Percentiles rank a stretch among this genome's conserved stretches.
These are phyloP conservation scores for Xylariaceae sp. DNA, from an alignment of 2,329 filamentous ascomycete genomes.

Conservation along the genomic window DNA sequence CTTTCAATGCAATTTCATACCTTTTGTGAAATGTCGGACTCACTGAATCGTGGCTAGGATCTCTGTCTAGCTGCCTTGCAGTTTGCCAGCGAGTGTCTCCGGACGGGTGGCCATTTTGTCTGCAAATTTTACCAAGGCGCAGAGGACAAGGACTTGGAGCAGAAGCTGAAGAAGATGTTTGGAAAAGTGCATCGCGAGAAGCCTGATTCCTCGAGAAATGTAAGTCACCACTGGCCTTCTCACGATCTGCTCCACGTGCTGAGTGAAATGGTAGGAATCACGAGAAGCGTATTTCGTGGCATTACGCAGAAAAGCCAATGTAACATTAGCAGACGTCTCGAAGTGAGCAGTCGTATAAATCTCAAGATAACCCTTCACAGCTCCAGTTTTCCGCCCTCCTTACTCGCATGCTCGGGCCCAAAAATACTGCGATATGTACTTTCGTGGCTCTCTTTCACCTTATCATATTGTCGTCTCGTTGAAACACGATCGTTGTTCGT, in stretches of 20 bases:
- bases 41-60: slow-evolving; percentile 50
- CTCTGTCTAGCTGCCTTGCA: slow-evolving; percentile 77
- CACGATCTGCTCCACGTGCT: background rate
- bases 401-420: too few relatives aligned
- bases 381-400: too few relatives aligned
- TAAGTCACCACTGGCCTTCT: slow-evolving; percentile 35
- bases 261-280: slow-evolving; percentile 54
- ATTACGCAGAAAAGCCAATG: slow-evolving; percentile 53
- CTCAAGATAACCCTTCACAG: background rate
- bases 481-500: too few relatives aligned
- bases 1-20: background rate
- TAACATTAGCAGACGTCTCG: slow-evolving; percentile 19
- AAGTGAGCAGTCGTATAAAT: slow-evolving; percentile 2
- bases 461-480: too few relatives aligned
- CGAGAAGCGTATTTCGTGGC: slow-evolving; percentile 84
- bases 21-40: background rate
- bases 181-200: slow-evolving; percentile 77
- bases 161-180: slow-evolving; percentile 68
- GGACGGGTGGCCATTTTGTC: slow-evolving; percentile 77
- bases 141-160: slow-evolving; percentile 77
- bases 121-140: slow-evolving; percentile 95
- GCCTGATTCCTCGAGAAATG: slow-evolving; percentile 80
- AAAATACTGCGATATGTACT: too few relatives aligned
- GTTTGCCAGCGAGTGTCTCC: slow-evolving; percentile 80
- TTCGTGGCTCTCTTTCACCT: too few relatives aligned